Evolutionary conservation across 768 basidiomycete species (phyloP).

Genomic region (Trametes coccinea): DNA sequence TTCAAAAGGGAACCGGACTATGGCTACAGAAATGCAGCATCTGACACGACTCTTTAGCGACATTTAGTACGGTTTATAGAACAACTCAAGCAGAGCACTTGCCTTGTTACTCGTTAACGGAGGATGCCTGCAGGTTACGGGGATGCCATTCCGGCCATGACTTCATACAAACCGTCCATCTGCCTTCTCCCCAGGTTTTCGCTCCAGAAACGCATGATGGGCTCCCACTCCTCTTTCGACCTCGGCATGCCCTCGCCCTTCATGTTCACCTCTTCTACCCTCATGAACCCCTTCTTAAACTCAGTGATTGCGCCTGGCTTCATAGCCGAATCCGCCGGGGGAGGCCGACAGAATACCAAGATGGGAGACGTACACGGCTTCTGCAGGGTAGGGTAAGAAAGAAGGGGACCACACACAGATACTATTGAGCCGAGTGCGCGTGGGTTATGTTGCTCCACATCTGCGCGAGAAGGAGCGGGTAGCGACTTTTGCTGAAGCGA

Average conservation of each 20-base stretch:
- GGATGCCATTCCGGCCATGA: slow-evolving; percentile 44
- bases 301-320: slow-evolving; percentile 47
- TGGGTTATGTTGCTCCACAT: background rate
- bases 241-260: slow-evolving; percentile 68
- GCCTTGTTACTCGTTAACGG: too few species aligned
- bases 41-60: too few species aligned
- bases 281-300: slow-evolving; percentile 61
- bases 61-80: too few species aligned
- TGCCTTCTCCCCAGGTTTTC: slow-evolving; percentile 57
- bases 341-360: slow-evolving; percentile 56
- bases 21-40: too few species aligned
- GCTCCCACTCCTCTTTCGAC: slow-evolving; percentile 76
- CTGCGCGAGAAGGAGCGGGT: background rate
- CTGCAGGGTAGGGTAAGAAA: slow-evolving; percentile 72
- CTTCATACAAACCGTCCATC: slow-evolving; percentile 64
- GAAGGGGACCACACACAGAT: slow-evolving; percentile 67
- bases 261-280: slow-evolving; percentile 51
- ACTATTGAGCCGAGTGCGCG: slow-evolving; percentile 65
- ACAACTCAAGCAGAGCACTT: too few species aligned
- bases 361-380: slow-evolving; percentile 58
- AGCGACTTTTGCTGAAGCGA: slow-evolving; percentile 19
- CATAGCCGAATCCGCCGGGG: slow-evolving; percentile 47
- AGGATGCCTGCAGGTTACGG: background rate
- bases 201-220: slow-evolving; percentile 89
- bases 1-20: too few species aligned